Conservation (phyloP, 1,284 basidiomycete species). For the Neolentinus lepideus region DNA sequence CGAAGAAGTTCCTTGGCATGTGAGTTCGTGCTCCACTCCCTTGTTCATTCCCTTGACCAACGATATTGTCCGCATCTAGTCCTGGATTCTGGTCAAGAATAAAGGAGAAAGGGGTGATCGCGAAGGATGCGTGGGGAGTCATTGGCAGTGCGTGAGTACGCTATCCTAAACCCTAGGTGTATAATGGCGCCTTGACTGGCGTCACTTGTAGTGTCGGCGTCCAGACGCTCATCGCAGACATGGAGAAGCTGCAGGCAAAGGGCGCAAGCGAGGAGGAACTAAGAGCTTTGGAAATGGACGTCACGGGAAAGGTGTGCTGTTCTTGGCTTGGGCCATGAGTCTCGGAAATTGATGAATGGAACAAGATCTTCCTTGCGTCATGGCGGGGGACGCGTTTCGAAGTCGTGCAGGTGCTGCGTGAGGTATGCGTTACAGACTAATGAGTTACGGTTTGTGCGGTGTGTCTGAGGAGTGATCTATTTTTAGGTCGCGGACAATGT, state of each 20-base stretch:
- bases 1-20: constrained; percentile 86
- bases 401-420: constrained; percentile 77
- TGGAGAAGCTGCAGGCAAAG: constrained; percentile 86
- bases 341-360: neutral
- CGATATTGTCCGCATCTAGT: constrained; percentile 28
- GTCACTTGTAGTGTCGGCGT: constrained; percentile 50
- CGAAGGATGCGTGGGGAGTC: constrained; percentile 93
- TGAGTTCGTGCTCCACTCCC: constrained; percentile 28
- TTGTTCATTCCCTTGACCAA: neutral
- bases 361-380: constrained; percentile 80
- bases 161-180: constrained; percentile 20
- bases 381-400: constrained; percentile 94
- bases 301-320: constrained; percentile 74
- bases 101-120: constrained; percentile 91
- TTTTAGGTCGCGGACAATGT: constrained; percentile 71
- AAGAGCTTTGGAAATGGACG: constrained; percentile 85
- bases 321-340: neutral
- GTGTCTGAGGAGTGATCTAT: neutral
- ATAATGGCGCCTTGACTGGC: constrained; percentile 4
- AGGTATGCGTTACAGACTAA: constrained; percentile 18
- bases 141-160: constrained; percentile 80
- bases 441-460: neutral
- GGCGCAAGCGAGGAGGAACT: constrained; percentile 84
- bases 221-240: constrained; percentile 68
- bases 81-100: constrained; percentile 91